These are phyloP conservation scores for Henningerozyma blattae DNA, from an alignment of 805 yeast genomes.

Conservation along the genomic window DNA sequence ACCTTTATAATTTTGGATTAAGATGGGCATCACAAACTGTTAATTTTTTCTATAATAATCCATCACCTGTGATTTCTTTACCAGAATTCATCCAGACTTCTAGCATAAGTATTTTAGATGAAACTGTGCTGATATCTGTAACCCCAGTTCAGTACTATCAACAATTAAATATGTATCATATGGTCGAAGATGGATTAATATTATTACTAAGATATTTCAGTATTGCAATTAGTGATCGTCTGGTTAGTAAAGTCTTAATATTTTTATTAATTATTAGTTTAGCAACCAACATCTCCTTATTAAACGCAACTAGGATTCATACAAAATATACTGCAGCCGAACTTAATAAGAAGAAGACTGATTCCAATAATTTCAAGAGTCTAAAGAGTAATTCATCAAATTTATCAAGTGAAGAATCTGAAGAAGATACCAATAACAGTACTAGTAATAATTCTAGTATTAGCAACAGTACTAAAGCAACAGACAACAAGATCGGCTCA, in stretches of 20 bases:
- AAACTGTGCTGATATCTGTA: constrained; percentile 45
- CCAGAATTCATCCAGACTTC: constrained; percentile 26
- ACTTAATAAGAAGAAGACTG: constrained; percentile 13
- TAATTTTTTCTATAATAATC: constrained; percentile 12
- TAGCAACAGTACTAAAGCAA: too few relatives aligned
- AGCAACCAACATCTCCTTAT: constrained; percentile 69
- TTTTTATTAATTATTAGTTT: constrained; percentile 64
- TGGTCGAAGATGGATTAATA: constrained; percentile 47
- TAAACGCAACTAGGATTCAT: constrained; percentile 73
- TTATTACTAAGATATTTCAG: constrained; percentile 44
- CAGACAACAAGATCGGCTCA: neutral
- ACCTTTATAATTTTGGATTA: constrained; percentile 56
- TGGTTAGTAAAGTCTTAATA: constrained; percentile 66
- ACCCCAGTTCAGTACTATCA: constrained; percentile 45
- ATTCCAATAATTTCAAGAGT: too few relatives aligned
- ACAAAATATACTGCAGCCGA: constrained; percentile 29
- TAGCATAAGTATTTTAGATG: constrained; percentile 23
- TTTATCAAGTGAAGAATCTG: constrained; percentile 3
- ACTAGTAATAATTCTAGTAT: too few relatives aligned
- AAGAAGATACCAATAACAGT: neutral
- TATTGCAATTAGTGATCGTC: constrained; percentile 62
- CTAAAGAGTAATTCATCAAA: too few relatives aligned
- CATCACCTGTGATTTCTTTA: constrained; percentile 28
- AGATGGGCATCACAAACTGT: constrained; percentile 42
- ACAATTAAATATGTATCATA: constrained; percentile 43